Evolutionary conservation across 345 rosid genomes (phyloP).

Genomic region (Raphanus raphanistrum): DNA sequence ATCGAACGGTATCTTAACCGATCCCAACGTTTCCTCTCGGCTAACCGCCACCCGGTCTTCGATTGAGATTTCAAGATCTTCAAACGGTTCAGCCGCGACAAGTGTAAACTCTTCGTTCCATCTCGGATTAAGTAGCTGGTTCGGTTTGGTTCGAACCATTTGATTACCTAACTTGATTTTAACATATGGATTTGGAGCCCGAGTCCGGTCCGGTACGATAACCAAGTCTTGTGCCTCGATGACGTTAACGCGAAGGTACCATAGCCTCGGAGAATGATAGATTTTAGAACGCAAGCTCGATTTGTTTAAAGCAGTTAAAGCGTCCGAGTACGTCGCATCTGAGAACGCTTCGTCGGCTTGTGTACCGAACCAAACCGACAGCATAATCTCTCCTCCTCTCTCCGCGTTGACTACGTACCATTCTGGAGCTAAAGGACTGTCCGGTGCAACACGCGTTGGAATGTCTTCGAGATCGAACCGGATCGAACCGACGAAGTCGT

Average conservation of each 20-base stretch:
- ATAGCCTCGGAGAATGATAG: constrained; percentile 86
- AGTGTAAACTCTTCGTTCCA: constrained; percentile 93
- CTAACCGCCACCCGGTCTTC: constrained; percentile 66
- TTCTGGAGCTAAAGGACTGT: constrained; percentile 93
- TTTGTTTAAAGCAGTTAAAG: constrained; percentile 52
- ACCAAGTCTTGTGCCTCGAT: constrained; percentile 87
- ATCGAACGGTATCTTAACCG: constrained; percentile 47
- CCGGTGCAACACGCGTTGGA: constrained; percentile 75
- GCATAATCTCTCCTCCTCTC: constrained; percentile 76
- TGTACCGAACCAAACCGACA: constrained; percentile 95
- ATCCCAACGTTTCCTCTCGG: constrained; percentile 77
- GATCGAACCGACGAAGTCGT: constrained; percentile 71
- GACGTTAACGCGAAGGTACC: constrained; percentile 84
- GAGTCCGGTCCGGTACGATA: constrained; percentile 49
- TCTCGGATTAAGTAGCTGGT: constrained; percentile 45
- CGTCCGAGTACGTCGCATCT: constrained; percentile 88
- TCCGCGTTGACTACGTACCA: constrained; percentile 81
- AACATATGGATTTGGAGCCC: constrained; percentile 66
- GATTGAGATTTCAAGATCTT: constrained; percentile 64
- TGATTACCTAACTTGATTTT: constrained; percentile 71
- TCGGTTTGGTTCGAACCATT: constrained; percentile 59
- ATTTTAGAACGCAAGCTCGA: constrained; percentile 72
- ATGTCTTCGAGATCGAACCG: constrained; percentile 66
- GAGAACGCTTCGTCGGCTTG: constrained; percentile 96
- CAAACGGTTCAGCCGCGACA: constrained; percentile 91